Evolutionary conservation across 2,329 filamentous ascomycete genomes (phyloP), one percentile per base, ranked within the genome.

Genomic region (Phyllosticta citribraziliensis): DNA sequence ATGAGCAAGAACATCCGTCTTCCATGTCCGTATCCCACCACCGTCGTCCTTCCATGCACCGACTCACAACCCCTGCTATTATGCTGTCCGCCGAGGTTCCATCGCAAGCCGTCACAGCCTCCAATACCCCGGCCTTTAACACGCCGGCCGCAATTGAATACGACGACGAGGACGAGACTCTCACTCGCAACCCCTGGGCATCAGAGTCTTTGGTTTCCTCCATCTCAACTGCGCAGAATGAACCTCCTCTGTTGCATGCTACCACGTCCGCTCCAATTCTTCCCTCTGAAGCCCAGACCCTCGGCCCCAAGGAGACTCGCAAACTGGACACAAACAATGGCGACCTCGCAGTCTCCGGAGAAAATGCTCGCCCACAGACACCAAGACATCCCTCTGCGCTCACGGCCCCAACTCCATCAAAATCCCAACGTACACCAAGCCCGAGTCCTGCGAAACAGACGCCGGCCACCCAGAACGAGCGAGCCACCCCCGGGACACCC

Each of bases 191-290:
- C 60, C 56, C 40, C 55, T 63, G 59, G 59, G 59, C 59, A 19
- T 19, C 27, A 5, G 55, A 53, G 20, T 60, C 52, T 12, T 20
- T 60, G 35, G 55, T 60, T 14, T 60, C 57, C 8, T 55, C 22
- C 33, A 52, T 60, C 52, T 55, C 33, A 24, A 14, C 14, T 8
- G 9, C 12, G 22, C 52, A 30, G 27, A 54, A 66, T 2, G 61
- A 66, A 1, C 58, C 62, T 9, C 67, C 70, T 1, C 65, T 69
- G 4, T 67, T 71, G 25, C 67, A 70, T 14, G 63, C 71, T 2
- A 67, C 70, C 2, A 64, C 66, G 24, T 73, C 73, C 2, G 65
- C 65, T 12, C 73, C 65, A n/a, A 61, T 66, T 58, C 63, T 67
- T n/a, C 66, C 65, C 11, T 65, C 64, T 8, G 64, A 64, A 55